phyloP scores from a whole-genome alignment of 257 asterid genomes.

The Lycium barbarum region DNA sequence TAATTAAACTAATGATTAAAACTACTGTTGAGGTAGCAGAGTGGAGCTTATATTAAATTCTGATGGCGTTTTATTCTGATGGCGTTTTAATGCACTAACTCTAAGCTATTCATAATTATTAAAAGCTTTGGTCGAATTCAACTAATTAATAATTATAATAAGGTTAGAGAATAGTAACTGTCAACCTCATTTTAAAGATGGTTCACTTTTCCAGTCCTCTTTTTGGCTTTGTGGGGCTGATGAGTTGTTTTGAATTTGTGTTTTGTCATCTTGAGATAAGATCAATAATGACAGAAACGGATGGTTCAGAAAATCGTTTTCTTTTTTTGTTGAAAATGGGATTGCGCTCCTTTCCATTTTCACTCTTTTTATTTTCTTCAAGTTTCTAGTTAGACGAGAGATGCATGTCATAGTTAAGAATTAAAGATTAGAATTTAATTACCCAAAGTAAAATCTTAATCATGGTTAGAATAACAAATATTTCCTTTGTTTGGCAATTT shows the following conservation, averaged over 20 bases:
- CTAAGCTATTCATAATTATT: not conserved
- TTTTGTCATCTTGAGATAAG: not conserved
- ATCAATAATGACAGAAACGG: not conserved
- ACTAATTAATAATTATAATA: constrained; percentile 10
- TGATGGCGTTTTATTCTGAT: constrained; percentile 3
- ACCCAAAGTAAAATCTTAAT: no score
- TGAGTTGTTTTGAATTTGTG: not conserved
- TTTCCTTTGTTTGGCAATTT: no score
- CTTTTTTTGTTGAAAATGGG: not conserved
- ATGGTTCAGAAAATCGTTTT: not conserved
- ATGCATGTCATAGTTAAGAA: no score
- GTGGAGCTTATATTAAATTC: constrained; percentile 23
- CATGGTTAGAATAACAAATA: no score
- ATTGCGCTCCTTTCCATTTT: no score
- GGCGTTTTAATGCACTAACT: not conserved
- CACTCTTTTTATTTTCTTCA: no score
- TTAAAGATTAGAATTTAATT: no score
- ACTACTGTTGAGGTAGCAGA: constrained; percentile 18
- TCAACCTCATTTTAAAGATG: constrained; percentile 28
- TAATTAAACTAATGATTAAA: not conserved
- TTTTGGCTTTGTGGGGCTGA: not conserved
- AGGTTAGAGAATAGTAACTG: constrained; percentile 9
- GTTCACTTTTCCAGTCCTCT: not conserved
- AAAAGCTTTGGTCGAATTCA: constrained; percentile 14
- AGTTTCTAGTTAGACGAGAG: no score